Evolutionary conservation across 225 moss, liverwort and hornwort species (phyloP), one percentile per base, ranked within the genome.

Genomic region (Marchantia polymorpha): DNA sequence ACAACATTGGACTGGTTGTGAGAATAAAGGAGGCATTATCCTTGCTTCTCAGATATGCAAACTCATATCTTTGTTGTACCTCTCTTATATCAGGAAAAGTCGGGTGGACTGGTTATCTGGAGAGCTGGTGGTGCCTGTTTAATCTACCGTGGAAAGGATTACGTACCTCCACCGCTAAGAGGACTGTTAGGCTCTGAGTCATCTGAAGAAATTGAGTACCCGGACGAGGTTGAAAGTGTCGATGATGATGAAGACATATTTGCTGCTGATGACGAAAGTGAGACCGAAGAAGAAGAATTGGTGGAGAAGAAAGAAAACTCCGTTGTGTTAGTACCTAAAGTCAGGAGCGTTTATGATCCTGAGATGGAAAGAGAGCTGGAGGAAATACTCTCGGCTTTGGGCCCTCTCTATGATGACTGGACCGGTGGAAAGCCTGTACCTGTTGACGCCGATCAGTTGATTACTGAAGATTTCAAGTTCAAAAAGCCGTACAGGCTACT

Each of bases 71-170:
- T 5, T 39, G 39, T 39, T 39, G 2, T 39, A 39, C 39, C 39
- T 39, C 39, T 39, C 51, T 73, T 25, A 23, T 15, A 15, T 59
- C 92, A 99, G 99, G 91, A 72, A 82, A 91, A 86, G 79, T 93
- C 92, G 77, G 99, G 95, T 11, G 99, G 99, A 26, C 84, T 99
- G 83, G 93, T 99, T 16, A 86, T 93, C 79, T 95, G 99, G 99
- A 92, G 95, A 81, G 88, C 95, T 47, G 99, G 99, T 39, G 91
- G 95, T 88, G 93, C 95, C 64, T 95, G 95, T 66, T 82, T 92
- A 47, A 46, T 95, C 19, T 99, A 95, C 58, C 90, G 99, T 48
- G 95, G 99, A 72, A 99, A 93, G 85, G 91, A 95, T 81, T 99
- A 99, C 74, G 90, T 92, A 59, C 95, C 88, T 59, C 94, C 93